Conservation (phyloP, 2,329 filamentous ascomycete genomes). For the Neodidymelliopsis sp. region DNA sequence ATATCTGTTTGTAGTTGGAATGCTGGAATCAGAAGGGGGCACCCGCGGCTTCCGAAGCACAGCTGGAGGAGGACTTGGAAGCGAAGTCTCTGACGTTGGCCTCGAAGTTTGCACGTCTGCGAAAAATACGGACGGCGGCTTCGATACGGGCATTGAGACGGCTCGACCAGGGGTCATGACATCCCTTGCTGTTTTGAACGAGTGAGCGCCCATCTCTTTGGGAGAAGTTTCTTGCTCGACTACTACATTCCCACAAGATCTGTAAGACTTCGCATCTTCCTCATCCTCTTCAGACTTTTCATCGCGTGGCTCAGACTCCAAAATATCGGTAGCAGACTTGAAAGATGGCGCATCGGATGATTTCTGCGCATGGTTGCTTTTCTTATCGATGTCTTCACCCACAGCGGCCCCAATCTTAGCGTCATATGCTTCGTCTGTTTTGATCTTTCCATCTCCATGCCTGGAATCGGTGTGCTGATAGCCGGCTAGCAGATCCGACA, state of each 20-base stretch:
- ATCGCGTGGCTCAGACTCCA: slow-evolving; percentile 18
- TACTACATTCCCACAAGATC: slow-evolving; percentile 21
- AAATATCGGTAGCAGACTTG: slow-evolving; percentile 40
- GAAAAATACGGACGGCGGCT: slow-evolving; percentile 15
- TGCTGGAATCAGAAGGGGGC: slow-evolving; percentile 28
- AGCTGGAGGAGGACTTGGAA: slow-evolving; percentile 22
- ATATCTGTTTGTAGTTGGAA: slow-evolving; percentile 25
- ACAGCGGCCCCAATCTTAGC: background rate
- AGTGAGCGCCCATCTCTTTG: slow-evolving; percentile 33
- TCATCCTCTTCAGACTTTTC: slow-evolving; percentile 2
- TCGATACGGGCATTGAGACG: slow-evolving; percentile 26
- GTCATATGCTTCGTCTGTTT: slow-evolving; percentile 25
- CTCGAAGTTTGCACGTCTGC: slow-evolving; percentile 11
- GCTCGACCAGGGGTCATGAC: slow-evolving; percentile 29
- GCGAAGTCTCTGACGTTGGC: slow-evolving; percentile 22
- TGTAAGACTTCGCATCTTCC: slow-evolving; percentile 21
- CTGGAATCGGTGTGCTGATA: slow-evolving; percentile 41
- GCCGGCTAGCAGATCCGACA: slow-evolving; percentile 43
- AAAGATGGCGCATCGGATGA: slow-evolving; percentile 45
- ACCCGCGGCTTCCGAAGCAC: slow-evolving; percentile 23
- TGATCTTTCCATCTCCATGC: slow-evolving; percentile 21
- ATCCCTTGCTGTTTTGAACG: slow-evolving; percentile 34
- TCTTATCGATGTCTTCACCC: slow-evolving; percentile 14
- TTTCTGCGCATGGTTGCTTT: slow-evolving; percentile 35
- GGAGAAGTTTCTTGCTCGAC: slow-evolving; percentile 13